A percentile compares a stretch with the other conserved stretches of the same genome.
Evolutionary conservation across 495 filamentous ascomycete species (phyloP).

Genomic region (Penicillium coprophilum): DNA sequence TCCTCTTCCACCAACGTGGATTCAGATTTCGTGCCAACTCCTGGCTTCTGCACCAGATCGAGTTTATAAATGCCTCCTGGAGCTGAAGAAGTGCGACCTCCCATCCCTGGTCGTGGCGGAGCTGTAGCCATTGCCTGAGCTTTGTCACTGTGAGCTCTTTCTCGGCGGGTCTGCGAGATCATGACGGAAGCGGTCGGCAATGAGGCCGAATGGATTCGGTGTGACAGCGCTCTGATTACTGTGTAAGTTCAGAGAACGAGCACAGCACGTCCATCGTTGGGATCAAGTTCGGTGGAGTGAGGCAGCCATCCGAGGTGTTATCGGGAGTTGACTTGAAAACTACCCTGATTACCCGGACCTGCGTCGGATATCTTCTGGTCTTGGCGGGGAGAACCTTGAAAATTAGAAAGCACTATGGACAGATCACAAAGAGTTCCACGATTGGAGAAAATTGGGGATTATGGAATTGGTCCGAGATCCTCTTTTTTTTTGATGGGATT

Average conservation of each 20-base stretch:
- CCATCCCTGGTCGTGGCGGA: constrained; percentile 34
- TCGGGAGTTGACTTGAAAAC: not conserved
- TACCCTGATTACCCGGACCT: not conserved
- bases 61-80: constrained; percentile 35
- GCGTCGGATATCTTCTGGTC: constrained; percentile 4
- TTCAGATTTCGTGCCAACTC: constrained; percentile 23
- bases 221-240: constrained; percentile 25
- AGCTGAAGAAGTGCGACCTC: constrained; percentile 37
- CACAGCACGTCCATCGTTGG: constrained; percentile 43
- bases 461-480: not conserved
- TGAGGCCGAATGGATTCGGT: constrained; percentile 23
- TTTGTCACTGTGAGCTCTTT: constrained; percentile 37
- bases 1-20: constrained; percentile 38
- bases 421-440: constrained; percentile 10
- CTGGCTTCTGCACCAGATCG: constrained; percentile 24
- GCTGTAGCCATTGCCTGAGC: constrained; percentile 26
- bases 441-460: not conserved
- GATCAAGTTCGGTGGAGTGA: constrained; percentile 16
- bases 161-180: constrained; percentile 26
- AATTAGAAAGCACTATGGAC: constrained; percentile 4
- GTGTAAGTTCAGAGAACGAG: constrained; percentile 30
- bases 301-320: constrained; percentile 5
- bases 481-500: constrained; percentile 1
- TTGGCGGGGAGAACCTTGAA: constrained; percentile 1
- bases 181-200: constrained; percentile 15